Evolutionary conservation across 2,329 filamentous ascomycete species (phyloP).

Genomic region (Venturia effusa): DNA sequence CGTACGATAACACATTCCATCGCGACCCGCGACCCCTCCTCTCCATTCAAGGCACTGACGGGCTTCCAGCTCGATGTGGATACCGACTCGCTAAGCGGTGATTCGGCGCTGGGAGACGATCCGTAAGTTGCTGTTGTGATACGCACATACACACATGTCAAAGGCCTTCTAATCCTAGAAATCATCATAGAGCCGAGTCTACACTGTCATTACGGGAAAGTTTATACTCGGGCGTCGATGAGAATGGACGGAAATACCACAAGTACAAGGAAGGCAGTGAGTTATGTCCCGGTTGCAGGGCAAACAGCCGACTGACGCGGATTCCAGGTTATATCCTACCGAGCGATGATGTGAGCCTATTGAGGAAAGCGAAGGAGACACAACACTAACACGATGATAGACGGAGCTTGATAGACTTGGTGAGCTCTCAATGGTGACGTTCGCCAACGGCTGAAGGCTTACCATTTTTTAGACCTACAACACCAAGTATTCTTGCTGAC

Average conservation of each 20-base stretch:
- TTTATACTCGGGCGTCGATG: conserved; percentile 8
- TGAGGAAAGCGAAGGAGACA: background rate
- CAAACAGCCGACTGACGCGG: background rate
- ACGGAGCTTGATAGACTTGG: conserved; percentile 10
- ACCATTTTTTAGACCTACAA: conserved; percentile 15
- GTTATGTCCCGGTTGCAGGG: background rate
- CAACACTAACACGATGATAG: background rate
- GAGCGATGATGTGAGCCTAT: conserved; percentile 9
- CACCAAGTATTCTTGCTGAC: conserved; percentile 28
- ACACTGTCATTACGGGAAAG: conserved; percentile 8
- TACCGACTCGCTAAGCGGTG: conserved; percentile 5
- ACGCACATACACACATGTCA: too few species aligned
- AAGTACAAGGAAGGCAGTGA: conserved; percentile 10
- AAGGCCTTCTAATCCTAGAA: background rate
- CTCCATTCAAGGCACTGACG: background rate
- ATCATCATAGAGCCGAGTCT: conserved; percentile 1
- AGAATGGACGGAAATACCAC: conserved; percentile 11
- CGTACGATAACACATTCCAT: background rate
- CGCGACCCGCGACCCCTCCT: background rate
- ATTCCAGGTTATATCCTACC: conserved; percentile 8
- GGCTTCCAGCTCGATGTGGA: background rate
- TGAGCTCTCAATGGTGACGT: background rate
- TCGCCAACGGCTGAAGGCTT: background rate
- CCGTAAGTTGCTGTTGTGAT: conserved; percentile 3
- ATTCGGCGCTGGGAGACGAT: conserved; percentile 11